Percentiles rank a stretch among this genome's conserved stretches.
These are phyloP conservation scores for Senecio squalidus DNA, from an alignment of 140 eudicot genomes.

Conservation along the genomic window DNA sequence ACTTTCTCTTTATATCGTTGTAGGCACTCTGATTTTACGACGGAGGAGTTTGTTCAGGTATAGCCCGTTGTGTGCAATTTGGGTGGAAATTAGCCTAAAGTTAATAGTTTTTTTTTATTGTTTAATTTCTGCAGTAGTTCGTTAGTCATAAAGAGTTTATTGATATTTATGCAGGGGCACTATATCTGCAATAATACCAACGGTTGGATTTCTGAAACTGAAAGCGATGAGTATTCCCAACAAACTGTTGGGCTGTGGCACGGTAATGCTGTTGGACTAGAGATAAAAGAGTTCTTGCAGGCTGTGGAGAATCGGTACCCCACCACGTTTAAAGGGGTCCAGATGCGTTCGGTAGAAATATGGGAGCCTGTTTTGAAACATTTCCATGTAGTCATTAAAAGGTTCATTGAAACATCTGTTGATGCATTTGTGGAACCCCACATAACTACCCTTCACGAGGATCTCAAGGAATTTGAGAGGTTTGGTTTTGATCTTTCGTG, in stretches of 20 bases:
- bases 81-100: no score
- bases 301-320: background rate
- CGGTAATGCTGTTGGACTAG: background rate
- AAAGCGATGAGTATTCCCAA: background rate
- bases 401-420: background rate
- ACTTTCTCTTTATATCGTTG: no score
- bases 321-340: background rate
- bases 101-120: no score
- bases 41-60: no score
- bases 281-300: background rate
- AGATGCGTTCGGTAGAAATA: background rate
- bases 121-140: no score
- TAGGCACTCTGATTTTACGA: no score
- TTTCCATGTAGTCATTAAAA: background rate
- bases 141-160: no score
- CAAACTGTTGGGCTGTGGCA: slow-evolving; percentile 4
- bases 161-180: no score
- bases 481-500: slow-evolving; percentile 6
- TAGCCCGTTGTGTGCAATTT: no score
- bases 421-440: background rate
- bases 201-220: no score
- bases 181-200: no score
- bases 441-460: background rate
- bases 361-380: background rate
- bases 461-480: background rate